Evolutionary conservation across 306 rosid genomes (phyloP), one percentile per base, ranked within the genome.

Genomic region (Vigna trinervia): DNA sequence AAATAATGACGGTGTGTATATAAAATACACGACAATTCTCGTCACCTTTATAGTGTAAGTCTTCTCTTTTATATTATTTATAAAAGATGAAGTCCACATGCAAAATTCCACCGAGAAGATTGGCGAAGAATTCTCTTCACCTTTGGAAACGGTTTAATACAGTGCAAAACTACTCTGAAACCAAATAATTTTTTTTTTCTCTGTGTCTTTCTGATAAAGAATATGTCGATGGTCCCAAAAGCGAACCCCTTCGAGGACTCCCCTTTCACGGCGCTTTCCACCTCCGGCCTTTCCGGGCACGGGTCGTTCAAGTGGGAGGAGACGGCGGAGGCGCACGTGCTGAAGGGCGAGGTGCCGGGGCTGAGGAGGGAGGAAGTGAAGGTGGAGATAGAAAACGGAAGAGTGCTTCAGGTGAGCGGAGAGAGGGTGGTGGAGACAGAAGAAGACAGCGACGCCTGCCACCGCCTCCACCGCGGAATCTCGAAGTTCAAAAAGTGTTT

Each of bases 191-290:
- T 2, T 41, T 9, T 41, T 2, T 8, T 0, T 41, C 12, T 45
- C 13, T 43, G 0, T 43, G 5, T 47, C 34, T 4, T 4, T 30
- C 8, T 13, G 17, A 13, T 4, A 50, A 48, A 8, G 1, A 56
- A 58, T 69, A 81, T 81, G 85, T 82, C 82, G 1, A 62, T 82
- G 9, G 56, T 76, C 15, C 85, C 85, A 45, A 76, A 9, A 43
- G 48, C 4, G 17, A 74, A 60, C 51, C 77, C 74, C 1, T 75
- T 79, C 0, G 56, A 19, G 75, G 70, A 63, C 8, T 43, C 83
- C 13, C 54, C 53, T 3, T 60, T 82, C 4, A 6, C 11, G 15
- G 1, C 52, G 14, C 50, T 56, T 1, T 43, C 82, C 0, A 8
- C 64, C 4, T 46, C 78, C 54, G 54, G 12, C 32, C 48, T 69